A percentile compares a stretch with the other conserved stretches of the same genome.
phyloP scores from a whole-genome alignment of 441 rosid species.

The Pelargonium fulgidum region DNA sequence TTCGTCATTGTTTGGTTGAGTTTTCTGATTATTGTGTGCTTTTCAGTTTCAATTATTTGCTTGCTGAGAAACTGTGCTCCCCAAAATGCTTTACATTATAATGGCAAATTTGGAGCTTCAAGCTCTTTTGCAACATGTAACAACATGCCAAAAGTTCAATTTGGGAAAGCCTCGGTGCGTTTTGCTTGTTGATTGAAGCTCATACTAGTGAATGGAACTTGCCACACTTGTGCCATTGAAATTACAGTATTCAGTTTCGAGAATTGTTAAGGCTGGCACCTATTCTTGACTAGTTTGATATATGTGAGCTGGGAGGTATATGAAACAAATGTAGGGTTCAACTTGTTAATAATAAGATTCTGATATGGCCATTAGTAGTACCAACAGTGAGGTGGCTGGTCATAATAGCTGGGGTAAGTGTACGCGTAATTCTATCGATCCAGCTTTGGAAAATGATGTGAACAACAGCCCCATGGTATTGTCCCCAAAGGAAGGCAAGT shows the following conservation, averaged over 20 bases:
- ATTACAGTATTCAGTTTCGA: neutral
- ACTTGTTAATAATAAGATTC: neutral
- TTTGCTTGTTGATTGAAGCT: neutral
- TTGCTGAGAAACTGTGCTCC: no score
- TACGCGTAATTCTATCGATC: neutral
- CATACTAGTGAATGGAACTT: neutral
- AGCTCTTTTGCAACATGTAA: neutral
- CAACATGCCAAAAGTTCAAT: neutral
- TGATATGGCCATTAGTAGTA: neutral
- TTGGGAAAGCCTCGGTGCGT: neutral
- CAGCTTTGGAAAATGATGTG: neutral
- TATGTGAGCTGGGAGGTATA: neutral
- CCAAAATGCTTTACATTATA: no score
- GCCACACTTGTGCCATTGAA: neutral
- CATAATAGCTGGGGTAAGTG: conserved; percentile 3
- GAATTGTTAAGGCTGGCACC: neutral
- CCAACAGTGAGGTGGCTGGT: neutral
- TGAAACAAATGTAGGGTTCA: neutral
- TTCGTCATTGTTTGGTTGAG: neutral
- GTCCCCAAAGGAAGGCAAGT: neutral
- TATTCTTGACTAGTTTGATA: neutral
- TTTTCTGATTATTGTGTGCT: neutral
- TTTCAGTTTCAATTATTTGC: no score
- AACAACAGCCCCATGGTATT: neutral
- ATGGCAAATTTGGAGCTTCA: no score